Evolutionary conservation across 2,329 filamentous ascomycete genomes (phyloP).

Genomic region (Trichophyton rubrum): DNA sequence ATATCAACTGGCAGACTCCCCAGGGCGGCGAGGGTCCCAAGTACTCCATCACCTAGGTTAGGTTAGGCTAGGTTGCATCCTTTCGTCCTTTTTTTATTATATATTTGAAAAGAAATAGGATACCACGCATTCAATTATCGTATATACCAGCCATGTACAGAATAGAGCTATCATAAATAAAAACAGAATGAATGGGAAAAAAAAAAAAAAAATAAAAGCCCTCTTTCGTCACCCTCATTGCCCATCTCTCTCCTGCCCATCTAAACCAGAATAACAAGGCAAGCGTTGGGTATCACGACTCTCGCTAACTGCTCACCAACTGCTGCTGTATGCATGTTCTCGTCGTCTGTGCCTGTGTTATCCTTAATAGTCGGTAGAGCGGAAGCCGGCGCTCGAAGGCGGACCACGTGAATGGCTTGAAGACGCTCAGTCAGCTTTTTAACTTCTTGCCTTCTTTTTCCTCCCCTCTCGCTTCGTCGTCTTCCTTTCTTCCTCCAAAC

Average conservation of each 20-base stretch:
- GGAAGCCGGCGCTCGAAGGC: neutral
- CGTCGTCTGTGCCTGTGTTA: neutral
- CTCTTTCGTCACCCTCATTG: neutral
- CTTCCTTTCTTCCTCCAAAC: neutral
- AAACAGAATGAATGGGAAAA: neutral
- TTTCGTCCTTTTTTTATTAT: neutral
- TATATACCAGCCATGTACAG: neutral
- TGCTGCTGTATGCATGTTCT: neutral
- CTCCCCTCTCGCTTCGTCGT: neutral
- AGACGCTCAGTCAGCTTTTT: neutral
- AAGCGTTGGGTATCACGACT: neutral
- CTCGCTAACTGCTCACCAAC: no score
- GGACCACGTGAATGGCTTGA: constrained; percentile 2
- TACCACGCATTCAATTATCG: neutral
- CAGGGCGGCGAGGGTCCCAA: constrained; percentile 72
- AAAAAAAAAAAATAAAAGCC: neutral
- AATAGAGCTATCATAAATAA: neutral
- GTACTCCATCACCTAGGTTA: constrained; percentile 45
- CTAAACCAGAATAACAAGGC: neutral
- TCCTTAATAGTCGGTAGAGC: neutral
- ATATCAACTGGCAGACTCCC: constrained; percentile 94
- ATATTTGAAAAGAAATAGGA: neutral
- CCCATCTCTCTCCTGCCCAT: neutral
- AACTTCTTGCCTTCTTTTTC: neutral
- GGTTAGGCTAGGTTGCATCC: neutral